Evolutionary conservation across 331 rosid genomes (phyloP).

Genomic region (Telfairia occidentalis): DNA sequence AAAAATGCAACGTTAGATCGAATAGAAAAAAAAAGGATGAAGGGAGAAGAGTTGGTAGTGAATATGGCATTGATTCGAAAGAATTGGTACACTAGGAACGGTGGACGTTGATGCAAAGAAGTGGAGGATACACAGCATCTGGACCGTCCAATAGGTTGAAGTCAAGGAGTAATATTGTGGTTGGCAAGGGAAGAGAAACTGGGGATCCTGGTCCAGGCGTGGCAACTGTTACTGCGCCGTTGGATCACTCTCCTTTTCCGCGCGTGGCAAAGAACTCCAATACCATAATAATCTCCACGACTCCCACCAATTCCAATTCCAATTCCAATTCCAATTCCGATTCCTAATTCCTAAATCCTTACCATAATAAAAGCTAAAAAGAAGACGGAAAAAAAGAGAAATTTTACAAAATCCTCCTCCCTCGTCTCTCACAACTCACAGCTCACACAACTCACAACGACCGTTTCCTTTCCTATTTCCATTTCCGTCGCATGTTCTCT

Average conservation of each 20-base stretch:
- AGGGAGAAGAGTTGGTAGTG: too few species aligned
- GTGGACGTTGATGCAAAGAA: background rate
- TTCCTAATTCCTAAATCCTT: too few species aligned
- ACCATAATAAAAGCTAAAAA: background rate
- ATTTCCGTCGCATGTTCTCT: constrained; percentile 26
- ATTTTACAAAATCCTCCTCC: background rate
- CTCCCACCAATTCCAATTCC: too few species aligned
- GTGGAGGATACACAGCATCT: background rate
- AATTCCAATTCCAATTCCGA: background rate
- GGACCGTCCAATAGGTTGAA: background rate
- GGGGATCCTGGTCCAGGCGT: background rate
- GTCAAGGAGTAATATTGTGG: background rate
- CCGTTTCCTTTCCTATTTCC: constrained; percentile 11
- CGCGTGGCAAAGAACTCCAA: background rate
- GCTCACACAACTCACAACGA: too few species aligned
- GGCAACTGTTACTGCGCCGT: background rate
- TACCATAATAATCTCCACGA: background rate
- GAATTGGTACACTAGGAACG: background rate
- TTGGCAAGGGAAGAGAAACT: too few species aligned
- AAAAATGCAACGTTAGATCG: too few species aligned
- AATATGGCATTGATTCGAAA: background rate
- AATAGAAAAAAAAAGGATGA: too few species aligned
- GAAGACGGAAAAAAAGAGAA: background rate
- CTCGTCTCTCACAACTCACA: too few species aligned
- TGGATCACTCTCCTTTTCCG: background rate